Percentiles rank a stretch among this genome's conserved stretches.
phyloP scores from a whole-genome alignment of 495 filamentous ascomycete species.

The Penicillium longicatenatum region DNA sequence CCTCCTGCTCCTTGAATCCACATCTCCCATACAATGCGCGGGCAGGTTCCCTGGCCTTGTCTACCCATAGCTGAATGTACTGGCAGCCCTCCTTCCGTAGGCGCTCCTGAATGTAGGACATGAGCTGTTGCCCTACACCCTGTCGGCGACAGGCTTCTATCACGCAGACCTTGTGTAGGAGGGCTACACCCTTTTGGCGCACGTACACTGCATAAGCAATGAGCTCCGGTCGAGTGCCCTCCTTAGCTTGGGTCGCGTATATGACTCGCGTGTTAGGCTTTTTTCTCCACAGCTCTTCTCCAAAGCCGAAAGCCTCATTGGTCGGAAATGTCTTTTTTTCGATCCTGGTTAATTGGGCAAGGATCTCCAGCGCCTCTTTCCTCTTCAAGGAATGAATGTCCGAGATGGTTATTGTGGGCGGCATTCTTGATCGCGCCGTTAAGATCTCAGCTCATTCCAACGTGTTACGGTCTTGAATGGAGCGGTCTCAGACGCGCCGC shows the following conservation, averaged over 20 bases:
- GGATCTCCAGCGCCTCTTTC: slow-evolving; percentile 41
- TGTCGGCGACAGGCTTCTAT: slow-evolving; percentile 50
- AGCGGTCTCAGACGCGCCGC: not conserved
- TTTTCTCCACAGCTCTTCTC: slow-evolving; percentile 50
- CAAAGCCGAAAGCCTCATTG: slow-evolving; percentile 58
- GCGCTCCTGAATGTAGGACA: slow-evolving; percentile 48
- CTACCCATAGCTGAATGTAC: slow-evolving; percentile 62
- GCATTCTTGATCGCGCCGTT: slow-evolving; percentile 34
- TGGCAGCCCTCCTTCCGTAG: slow-evolving; percentile 55
- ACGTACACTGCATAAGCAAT: slow-evolving; percentile 59
- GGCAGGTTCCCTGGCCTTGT: slow-evolving; percentile 53
- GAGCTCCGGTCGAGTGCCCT: slow-evolving; percentile 24
- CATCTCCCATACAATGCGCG: slow-evolving; percentile 49
- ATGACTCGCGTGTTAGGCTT: slow-evolving; percentile 58
- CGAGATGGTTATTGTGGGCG: slow-evolving; percentile 33
- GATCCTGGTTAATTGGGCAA: slow-evolving; percentile 45
- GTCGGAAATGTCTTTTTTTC: slow-evolving; percentile 62
- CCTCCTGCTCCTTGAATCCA: slow-evolving; percentile 55
- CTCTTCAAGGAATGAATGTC: slow-evolving; percentile 48
- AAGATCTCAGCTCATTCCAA: slow-evolving; percentile 16
- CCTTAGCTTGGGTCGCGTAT: slow-evolving; percentile 39
- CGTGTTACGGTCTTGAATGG: not conserved
- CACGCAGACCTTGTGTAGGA: slow-evolving; percentile 64
- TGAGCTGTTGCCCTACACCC: slow-evolving; percentile 54
- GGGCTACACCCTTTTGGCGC: slow-evolving; percentile 50